Evolutionary conservation across 1,139 yeast genomes (phyloP), one percentile per base, ranked within the genome.

Genomic region (Lodderomyces margitis): DNA sequence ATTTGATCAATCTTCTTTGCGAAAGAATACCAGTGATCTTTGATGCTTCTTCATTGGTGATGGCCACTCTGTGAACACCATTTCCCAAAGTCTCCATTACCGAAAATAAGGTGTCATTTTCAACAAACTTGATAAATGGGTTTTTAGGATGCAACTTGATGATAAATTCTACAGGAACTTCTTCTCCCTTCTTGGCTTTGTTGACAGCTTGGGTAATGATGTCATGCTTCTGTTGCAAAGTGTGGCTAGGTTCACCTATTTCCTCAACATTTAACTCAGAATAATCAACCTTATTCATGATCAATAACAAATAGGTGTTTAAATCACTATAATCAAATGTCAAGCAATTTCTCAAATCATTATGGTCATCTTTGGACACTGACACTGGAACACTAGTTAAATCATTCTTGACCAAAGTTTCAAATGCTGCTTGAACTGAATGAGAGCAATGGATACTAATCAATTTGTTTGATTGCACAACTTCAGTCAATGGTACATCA

Each of bases 281-380:
- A 21, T 75, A 59, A 21, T 64, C 64, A 24, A 81, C 72, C 54
- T 81, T 83, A 53, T 88, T 86, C 71, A 87, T 72, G 19, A 87
- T 86, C 48, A 87, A 66, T 49, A 87, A 67, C 50, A 87, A 68
- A 59, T 88, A 89, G 9, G 97, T 83, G 57, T 87, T 89, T 60
- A 92, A 74, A 63, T 92, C 98, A 23, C 94, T 79, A 63, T 88
- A 92, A 62, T 92, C 98, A 62, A 92, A 92, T 1, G 96, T 85
- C 45, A 81, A 67, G 55, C 94, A 85, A 51, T 83, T 78, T 35
- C 57, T 50, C 51, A 81, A 68, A 34, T 58, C 54, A 5, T 52
- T 68, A 8, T 36, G 43, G 25, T 45, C 46, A 36, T 43, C 38
- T 32, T 44, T 41, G 14, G 45, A 42, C 67, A 58, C 73, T 74